These are phyloP conservation scores for Termitomyces sp. DNA, from an alignment of 768 basidiomycete genomes.

Conservation along the genomic window DNA sequence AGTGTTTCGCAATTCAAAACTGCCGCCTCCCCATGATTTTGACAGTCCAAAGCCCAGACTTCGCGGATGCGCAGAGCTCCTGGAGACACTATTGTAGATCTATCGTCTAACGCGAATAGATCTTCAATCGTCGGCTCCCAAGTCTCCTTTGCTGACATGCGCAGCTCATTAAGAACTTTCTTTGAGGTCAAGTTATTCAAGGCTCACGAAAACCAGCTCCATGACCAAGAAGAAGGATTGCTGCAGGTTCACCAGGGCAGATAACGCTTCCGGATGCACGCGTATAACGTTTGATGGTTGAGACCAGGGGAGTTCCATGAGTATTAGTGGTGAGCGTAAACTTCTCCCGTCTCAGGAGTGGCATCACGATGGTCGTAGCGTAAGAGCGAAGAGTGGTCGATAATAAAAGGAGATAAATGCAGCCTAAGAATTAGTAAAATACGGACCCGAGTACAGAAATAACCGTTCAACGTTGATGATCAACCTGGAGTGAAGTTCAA, in stretches of 20 bases:
- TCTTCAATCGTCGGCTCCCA: conserved; percentile 33
- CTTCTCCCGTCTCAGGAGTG: conserved; percentile 19
- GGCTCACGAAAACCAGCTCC: conserved; percentile 25
- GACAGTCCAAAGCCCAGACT: conserved; percentile 31
- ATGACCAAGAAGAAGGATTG: conserved; percentile 21
- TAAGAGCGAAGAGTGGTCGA: background rate
- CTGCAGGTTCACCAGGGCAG: conserved; percentile 10
- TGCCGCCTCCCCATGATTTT: conserved; percentile 32
- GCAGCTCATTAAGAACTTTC: background rate
- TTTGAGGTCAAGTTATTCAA: background rate
- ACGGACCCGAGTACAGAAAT: background rate
- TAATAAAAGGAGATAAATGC: no score
- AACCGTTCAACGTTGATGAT: no score
- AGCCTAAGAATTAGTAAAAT: background rate
- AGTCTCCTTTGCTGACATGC: conserved; percentile 28
- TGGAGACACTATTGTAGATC: background rate
- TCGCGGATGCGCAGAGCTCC: conserved; percentile 20
- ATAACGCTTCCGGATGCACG: background rate
- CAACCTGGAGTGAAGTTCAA: no score
- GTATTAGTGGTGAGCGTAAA: conserved; percentile 21
- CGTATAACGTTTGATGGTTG: conserved; percentile 24
- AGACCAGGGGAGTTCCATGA: conserved; percentile 19
- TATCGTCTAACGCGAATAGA: conserved; percentile 21
- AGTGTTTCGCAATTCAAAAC: conserved; percentile 24
- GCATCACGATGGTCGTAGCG: background rate